Evolutionary conservation across 768 basidiomycete species (phyloP), one percentile per base, ranked within the genome.

Genomic region (Leucocoprinus leucothites): DNA sequence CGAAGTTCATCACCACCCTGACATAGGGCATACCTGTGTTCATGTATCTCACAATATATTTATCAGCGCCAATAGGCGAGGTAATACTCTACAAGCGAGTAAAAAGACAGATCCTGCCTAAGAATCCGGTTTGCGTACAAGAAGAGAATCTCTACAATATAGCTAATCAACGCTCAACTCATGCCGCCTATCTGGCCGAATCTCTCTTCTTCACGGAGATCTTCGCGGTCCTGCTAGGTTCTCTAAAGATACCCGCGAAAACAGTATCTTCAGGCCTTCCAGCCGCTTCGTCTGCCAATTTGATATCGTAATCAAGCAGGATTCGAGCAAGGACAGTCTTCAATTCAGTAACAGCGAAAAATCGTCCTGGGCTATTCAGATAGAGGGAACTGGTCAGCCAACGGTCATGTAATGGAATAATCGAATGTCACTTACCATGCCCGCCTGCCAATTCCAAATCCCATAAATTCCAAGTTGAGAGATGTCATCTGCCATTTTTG

Each of bases 241-340:
- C 31, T 5, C 5, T 11, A 38, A 38, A 38, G 16, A 38, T 38
- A 6, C 16, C 38, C 40, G 46, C 9, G 55, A 59, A 13, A 59
- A 11, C 38, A 13, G 38, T 3, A 13, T 48, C 38, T 18, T 48
- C 28, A n/a, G 53, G 38, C 16, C 46, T 48, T 36, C 46, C 56
- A 47, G 8, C 48, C 48, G 26, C 18, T 18, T 24, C 36, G 42
- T 55, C 49, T 2, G 49, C 36, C 42, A 71, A 58, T 53, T 71
- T 74, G 45, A 80, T 38, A 58, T 76, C 76, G 56, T 73, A 77
- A 43, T 69, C 66, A 51, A 65, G 38, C 19, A 81, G 58, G 18
- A 76, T 57, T 35, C 78, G 68, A 0, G 79, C 76, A 40, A 82
- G 52, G 67, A 81, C 73, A 0, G 69, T 55, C 59, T 81, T 81